Base-by-base conservation (phyloP, 2,329 filamentous ascomycete species). In the Verticillium isaacii region DNA sequence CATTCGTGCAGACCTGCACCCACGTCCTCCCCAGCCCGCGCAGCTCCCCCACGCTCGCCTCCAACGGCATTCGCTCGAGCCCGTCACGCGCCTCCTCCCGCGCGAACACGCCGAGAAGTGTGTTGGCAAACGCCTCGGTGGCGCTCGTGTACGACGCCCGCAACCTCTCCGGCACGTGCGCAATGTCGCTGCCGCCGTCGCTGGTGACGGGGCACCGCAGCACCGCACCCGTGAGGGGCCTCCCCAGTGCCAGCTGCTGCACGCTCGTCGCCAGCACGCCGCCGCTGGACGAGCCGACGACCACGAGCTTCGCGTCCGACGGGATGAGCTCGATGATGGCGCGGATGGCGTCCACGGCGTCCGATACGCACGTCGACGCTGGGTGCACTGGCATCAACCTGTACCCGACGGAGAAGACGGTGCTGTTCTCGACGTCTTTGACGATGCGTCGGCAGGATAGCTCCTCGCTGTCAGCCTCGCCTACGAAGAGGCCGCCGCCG, bases 1-100 rank as follows among this genome's bases (percentile, higher is more conserved):
- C 81, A 59, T 83, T 83, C 9, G 78, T 80, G 62, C 76, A 78
- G 5, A 82, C 69, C 70, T 84, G 81, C 17, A 83, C 74, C 75
- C 78, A 84, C 55, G 78, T 79, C 61, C 73, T 71, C 61, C 78
- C 76, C 64, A 77, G 68, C 2, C 62, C 70, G 5, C 65, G 60
- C 52, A 82, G 57, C 14, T 71, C 67, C 17, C 70, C 65, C 7
- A 56, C 25, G 0, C 61, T 58, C 1, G 69, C 71, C 66, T 81
- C 81, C 5, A 82, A 66, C 9, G 80, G 80, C 66, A 82, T 74
- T 45, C 66, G 68, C 34, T 69, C 67, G 25, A 78, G 70, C 3
- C 77, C 78, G 56, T 80, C 77, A 14, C 78, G 71, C 2, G 79
- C 75, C 25, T 74, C 67, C 0, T 65, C 69, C 61, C 70, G 69